Conservation (phyloP, 176 grass and related monocot species). For the Oryza officinalis region DNA sequence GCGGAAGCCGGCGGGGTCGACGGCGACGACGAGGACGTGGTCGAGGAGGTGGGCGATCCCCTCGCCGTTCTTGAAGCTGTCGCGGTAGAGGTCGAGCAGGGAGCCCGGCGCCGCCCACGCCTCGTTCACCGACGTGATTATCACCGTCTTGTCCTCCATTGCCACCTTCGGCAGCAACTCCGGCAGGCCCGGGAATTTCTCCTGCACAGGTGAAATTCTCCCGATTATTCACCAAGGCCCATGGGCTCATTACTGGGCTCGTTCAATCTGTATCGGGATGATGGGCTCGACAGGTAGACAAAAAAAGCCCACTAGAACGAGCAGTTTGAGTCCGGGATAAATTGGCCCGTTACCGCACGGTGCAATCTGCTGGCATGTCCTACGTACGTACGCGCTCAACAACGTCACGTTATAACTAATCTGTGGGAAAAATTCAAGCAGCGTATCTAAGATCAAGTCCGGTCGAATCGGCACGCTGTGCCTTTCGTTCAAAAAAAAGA, state of each 20-base stretch:
- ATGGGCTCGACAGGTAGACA: too few species aligned
- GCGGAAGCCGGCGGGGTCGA: conserved; percentile 47
- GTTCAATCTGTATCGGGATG: too few species aligned
- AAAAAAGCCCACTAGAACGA: too few species aligned
- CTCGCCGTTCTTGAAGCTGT: conserved; percentile 65
- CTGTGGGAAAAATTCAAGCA: too few species aligned
- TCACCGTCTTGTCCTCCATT: conserved; percentile 60
- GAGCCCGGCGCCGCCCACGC: conserved; percentile 59
- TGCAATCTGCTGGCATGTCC: too few species aligned
- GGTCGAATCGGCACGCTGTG: too few species aligned
- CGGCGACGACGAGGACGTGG: conserved; percentile 58
- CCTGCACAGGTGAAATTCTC: background rate
- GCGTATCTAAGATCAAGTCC: too few species aligned
- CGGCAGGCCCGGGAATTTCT: conserved; percentile 13
- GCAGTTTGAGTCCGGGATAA: too few species aligned
- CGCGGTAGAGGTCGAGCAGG: conserved; percentile 57
- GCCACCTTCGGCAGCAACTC: conserved; percentile 52
- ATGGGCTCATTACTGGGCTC: background rate
- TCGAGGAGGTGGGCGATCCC: conserved; percentile 42
- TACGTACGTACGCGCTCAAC: too few species aligned
- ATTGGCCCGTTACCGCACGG: too few species aligned
- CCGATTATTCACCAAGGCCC: background rate
- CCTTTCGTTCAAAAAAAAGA: too few species aligned
- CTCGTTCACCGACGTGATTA: conserved; percentile 67
- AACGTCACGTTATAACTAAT: too few species aligned